Evolutionary conservation across 805 yeast genomes (phyloP).

Genomic region (Candida sakaeoensis): DNA sequence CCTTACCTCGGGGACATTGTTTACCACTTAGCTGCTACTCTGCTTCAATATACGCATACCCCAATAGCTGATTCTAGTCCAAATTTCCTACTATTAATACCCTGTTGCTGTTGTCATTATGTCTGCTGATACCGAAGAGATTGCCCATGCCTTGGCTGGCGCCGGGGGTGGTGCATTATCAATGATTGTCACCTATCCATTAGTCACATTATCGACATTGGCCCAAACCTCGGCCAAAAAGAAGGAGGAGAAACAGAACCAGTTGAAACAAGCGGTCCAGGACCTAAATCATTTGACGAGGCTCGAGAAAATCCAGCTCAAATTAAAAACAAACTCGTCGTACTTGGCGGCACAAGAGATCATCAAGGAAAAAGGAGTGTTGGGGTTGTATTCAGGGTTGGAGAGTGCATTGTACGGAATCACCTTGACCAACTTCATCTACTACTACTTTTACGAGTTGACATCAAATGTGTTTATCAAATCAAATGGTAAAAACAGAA

Average conservation of each 20-base stretch:
- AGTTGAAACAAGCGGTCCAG: conserved; percentile 11
- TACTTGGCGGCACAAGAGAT: conserved; percentile 36
- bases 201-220: conserved; percentile 79
- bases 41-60: too few relatives aligned
- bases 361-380: conserved; percentile 54
- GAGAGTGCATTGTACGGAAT: conserved; percentile 87
- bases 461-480: conserved; percentile 46
- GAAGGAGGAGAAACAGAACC: conserved; percentile 5
- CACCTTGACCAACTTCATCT: conserved; percentile 79
- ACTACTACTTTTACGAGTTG: conserved; percentile 86
- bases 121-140: conserved; percentile 38
- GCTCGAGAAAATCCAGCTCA: conserved; percentile 13
- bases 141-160: conserved; percentile 92
- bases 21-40: too few relatives aligned
- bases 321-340: conserved; percentile 13
- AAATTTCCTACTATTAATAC: too few relatives aligned
- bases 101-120: conserved; percentile 15
- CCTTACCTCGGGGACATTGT: too few relatives aligned
- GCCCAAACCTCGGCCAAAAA: conserved; percentile 63
- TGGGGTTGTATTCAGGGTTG: conserved; percentile 77
- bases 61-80: too few relatives aligned
- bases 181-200: conserved; percentile 84
- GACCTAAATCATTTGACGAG: conserved; percentile 3
- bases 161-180: conserved; percentile 91
- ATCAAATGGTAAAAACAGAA: conserved; percentile 15